Evolutionary conservation across 176 grass and related monocot species (phyloP), one percentile per base, ranked within the genome.

Genomic region (Aegilops tauschii): DNA sequence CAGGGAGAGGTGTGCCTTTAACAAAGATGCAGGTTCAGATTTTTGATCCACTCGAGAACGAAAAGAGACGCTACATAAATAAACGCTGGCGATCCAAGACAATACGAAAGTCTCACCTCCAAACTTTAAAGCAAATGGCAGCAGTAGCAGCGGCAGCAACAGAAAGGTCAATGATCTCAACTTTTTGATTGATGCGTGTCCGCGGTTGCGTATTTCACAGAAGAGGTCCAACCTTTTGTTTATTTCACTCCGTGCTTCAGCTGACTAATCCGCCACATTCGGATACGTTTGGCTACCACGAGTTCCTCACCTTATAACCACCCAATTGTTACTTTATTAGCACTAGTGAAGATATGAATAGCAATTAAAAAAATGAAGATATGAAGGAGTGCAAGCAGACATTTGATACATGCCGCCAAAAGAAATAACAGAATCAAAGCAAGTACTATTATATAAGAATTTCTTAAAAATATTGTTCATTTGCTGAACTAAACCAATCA

Each of bases 91-190:
- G 61, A 78, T 66, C 73, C 23, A 84, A 66, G 72, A 65, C 73
- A 78, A 39, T 28, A 58, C 65, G 54, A 83, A 90, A 83, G 82
- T 72, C 39, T 79, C 52, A 44, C 70, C 21, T 77, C 73, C 73
- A 64, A 54, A 59, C 73, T 87, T 87, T 67, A 78, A 37, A 73
- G 40, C 40, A 80, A 59, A 59, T 0, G 42, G 42, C 42, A 17
- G 54, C 50, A 67, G 59, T 0, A 11, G 42, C 42, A 17, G 54
- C 50, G 59, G 59, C 18, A 73, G 13, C 18, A 45, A 12, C 39
- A 64, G 13, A 74, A 73, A 73, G 18, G 54, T 73, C 73, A 90
- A 79, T 64, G 44, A 69, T 83, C 16, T 80, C 27, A 83, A 83
- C 25, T 45, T 87, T 47, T 30, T 34, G 20, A 80, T 58, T 34